Base-by-base conservation (phyloP, 106 monocot species). In the Acorus gramineus region DNA sequence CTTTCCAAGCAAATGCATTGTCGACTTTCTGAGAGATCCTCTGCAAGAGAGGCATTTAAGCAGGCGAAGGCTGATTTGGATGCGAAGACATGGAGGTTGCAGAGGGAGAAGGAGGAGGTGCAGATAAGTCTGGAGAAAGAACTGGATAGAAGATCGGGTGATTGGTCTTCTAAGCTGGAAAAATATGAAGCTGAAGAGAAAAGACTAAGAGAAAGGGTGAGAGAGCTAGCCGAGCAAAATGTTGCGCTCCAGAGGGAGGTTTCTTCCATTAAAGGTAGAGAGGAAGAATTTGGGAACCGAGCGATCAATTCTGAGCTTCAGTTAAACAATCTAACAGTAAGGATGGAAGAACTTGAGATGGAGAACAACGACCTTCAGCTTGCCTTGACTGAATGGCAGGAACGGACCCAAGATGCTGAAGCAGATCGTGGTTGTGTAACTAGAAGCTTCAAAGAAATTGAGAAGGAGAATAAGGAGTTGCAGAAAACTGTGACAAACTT, bases 181-280 rank as follows among this genome's bases (percentile, higher is more conserved):
- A 96, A 81, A 68, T 85, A 87, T 11, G 87, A 83, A 57, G 65
- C 76, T 48, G 90, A 96, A 69, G 96, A 96, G 60, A 74, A 83
- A 52, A 80, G 96, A 60, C 80, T 96, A 47, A 72, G 84, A 46
- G 95, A 90, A 8, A 78, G 90, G 2, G 87, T 96, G 11, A 78
- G 87, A 66, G 96, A 91, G 53, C 78, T 96, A 5, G 90, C 96
- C 28, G 90, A 96, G 66, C 90, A 96, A 64, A 96, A 96, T 73
- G 87, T 90, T 13, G 71, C 87, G 42, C 78, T 96, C 67, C 90
- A 91, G 69, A 91, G 85, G 67, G 91, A 91, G 71, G 61, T 87
- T 66, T 85, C 85, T 67, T 78, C 66, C 11, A 78, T 87, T 63
- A 84, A 82, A 58, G 77, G 69, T 11, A 81, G 61, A 63, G 82